Evolutionary conservation across 148 eudicot genomes (phyloP).

Genomic region (Spergularia bocconei): DNA sequence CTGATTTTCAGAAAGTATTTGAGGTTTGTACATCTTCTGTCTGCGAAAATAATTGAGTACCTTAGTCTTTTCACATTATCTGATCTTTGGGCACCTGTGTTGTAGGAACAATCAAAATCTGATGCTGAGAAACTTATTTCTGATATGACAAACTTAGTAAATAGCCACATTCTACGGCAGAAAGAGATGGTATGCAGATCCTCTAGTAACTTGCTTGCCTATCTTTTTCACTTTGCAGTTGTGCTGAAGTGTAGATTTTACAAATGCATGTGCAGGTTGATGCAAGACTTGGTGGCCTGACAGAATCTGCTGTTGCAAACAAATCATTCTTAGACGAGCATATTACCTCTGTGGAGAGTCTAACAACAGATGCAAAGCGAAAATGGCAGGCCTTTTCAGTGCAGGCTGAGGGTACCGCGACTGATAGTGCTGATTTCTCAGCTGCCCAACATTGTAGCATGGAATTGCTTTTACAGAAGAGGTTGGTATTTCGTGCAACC

Average conservation of each 20-base stretch:
- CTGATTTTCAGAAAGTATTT: slow-evolving; percentile 70
- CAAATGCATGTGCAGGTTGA: slow-evolving; percentile 49
- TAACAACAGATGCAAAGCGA: slow-evolving; percentile 83
- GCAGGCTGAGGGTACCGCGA: slow-evolving; percentile 61
- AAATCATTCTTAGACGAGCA: slow-evolving; percentile 73
- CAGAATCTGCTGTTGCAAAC: slow-evolving; percentile 53
- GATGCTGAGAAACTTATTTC: slow-evolving; percentile 86
- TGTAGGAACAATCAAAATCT: slow-evolving; percentile 74
- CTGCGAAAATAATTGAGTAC: neutral
- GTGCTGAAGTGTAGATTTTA: neutral
- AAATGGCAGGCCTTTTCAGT: slow-evolving; percentile 79
- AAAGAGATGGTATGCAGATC: slow-evolving; percentile 63
- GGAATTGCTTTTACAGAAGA: slow-evolving; percentile 78
- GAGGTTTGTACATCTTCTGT: slow-evolving; percentile 42
- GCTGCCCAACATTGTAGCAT: slow-evolving; percentile 96
- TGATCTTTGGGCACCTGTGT: slow-evolving; percentile 3
- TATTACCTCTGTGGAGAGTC: slow-evolving; percentile 58
- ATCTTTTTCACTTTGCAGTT: neutral
- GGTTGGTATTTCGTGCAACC: slow-evolving; percentile 39
- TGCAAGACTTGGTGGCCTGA: slow-evolving; percentile 57
- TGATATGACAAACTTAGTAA: slow-evolving; percentile 70
- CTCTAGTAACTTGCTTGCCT: neutral
- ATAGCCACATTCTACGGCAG: slow-evolving; percentile 66
- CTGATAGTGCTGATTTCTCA: slow-evolving; percentile 69
- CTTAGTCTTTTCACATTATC: neutral